These are phyloP conservation scores for Beauveria asiatica DNA, from an alignment of 2,329 filamentous ascomycete genomes.

Conservation along the genomic window DNA sequence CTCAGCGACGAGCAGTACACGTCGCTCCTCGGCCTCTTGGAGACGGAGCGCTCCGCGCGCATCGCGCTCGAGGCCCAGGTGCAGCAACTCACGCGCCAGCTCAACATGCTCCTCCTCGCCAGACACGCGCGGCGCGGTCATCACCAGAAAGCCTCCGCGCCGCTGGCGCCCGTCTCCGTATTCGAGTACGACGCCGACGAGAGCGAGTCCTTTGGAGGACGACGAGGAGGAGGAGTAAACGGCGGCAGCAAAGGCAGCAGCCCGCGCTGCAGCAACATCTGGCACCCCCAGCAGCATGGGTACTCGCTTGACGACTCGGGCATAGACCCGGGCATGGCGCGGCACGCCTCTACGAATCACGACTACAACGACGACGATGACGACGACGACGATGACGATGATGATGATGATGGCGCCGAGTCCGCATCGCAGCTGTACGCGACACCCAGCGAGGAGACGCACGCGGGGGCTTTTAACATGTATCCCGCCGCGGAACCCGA, in stretches of 20 bases:
- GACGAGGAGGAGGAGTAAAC: no score
- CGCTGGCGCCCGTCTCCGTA: constrained; percentile 22
- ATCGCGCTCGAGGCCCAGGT: constrained; percentile 49
- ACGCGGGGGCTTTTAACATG: constrained; percentile 13
- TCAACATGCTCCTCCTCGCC: constrained; percentile 29
- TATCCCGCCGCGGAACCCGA: constrained; percentile 33
- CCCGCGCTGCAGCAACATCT: constrained; percentile 9
- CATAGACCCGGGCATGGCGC: constrained; percentile 12
- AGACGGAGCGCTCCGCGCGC: constrained; percentile 48
- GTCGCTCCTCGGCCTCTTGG: constrained; percentile 42
- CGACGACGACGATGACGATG: constrained; percentile 20
- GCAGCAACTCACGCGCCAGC: constrained; percentile 39
- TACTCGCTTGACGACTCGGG: constrained; percentile 4
- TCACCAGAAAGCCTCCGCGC: not conserved
- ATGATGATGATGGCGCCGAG: constrained; percentile 29
- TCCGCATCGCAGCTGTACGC: constrained; percentile 40
- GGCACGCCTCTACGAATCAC: constrained; percentile 16
- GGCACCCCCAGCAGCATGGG: not conserved
- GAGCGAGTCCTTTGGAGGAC: constrained; percentile 5
- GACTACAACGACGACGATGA: constrained; percentile 14
- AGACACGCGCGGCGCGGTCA: not conserved
- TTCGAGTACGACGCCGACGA: constrained; percentile 35
- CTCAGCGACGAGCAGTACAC: constrained; percentile 38
- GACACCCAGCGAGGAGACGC: constrained; percentile 41
- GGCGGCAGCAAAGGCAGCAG: not conserved